Percentiles rank a stretch among this genome's conserved stretches.
Evolutionary conservation across 768 basidiomycete genomes (phyloP).

Genomic region (Hypsizygus marmoreus): DNA sequence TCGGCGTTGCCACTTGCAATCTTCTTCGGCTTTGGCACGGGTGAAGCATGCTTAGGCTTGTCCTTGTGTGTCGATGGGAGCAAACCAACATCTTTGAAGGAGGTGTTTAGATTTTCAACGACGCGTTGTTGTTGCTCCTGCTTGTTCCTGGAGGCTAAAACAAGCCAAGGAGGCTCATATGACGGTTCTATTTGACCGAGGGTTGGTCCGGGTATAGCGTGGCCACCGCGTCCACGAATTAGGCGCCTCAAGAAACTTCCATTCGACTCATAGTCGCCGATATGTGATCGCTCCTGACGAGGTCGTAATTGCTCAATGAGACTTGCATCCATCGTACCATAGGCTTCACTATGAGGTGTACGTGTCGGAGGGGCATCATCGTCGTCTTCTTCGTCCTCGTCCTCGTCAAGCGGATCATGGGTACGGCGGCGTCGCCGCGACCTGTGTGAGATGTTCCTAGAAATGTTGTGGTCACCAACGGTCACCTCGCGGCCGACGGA

Average conservation of each 20-base stretch:
- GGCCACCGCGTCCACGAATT: conserved; percentile 19
- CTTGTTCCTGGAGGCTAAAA: conserved; percentile 60
- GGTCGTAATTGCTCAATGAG: conserved; percentile 48
- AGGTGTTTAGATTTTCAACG: conserved; percentile 68
- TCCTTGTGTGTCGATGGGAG: conserved; percentile 55
- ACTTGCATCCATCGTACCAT: conserved; percentile 57
- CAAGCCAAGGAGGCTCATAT: conserved; percentile 61
- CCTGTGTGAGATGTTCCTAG: conserved; percentile 18
- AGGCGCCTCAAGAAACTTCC: conserved; percentile 24
- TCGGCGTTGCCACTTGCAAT: conserved; percentile 24
- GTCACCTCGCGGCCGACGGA: conserved; percentile 5
- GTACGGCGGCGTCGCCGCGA: conserved; percentile 28
- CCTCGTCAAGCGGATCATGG: conserved; percentile 27
- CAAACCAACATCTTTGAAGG: conserved; percentile 80
- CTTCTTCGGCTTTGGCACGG: conserved; percentile 31
- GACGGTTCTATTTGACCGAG: conserved; percentile 26
- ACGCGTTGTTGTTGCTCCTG: conserved; percentile 71
- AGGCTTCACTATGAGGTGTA: conserved; percentile 66
- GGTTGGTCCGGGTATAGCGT: conserved; percentile 17
- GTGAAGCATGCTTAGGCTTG: conserved; percentile 18
- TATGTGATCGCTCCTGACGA: conserved; percentile 26
- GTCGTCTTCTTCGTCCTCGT: conserved; percentile 37
- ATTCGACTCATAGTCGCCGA: conserved; percentile 22
- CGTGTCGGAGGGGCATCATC: conserved; percentile 40
- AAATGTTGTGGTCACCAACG: conserved; percentile 9